Evolutionary conservation across 805 yeast species (phyloP).

Genomic region (Hanseniaspora nectarophila): DNA sequence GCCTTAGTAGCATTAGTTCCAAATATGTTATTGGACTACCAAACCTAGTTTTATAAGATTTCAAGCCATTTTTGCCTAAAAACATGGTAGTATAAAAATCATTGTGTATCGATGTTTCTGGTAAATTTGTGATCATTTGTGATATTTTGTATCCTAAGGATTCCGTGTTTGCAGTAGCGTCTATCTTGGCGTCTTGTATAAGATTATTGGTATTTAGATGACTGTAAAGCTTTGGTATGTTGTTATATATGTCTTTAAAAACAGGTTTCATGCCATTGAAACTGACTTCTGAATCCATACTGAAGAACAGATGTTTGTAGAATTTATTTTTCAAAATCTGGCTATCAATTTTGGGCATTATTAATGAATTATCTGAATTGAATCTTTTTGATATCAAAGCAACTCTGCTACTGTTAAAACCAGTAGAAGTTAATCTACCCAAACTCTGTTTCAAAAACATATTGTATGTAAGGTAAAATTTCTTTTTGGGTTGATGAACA

Average conservation of each 20-base stretch:
- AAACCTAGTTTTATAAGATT: constrained; percentile 14
- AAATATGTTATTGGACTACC: constrained; percentile 19
- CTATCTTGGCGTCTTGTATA: neutral
- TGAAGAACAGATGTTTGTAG: constrained; percentile 11
- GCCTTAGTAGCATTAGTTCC: constrained; percentile 6
- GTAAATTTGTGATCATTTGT: constrained; percentile 2
- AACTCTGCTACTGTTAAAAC: neutral
- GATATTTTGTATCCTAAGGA: constrained; percentile 1
- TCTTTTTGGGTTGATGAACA: too few species aligned
- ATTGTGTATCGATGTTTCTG: neutral
- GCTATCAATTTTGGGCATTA: neutral
- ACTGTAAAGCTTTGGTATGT: constrained; percentile 1
- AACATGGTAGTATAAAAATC: constrained; percentile 1
- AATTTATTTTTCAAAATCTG: constrained; percentile 11
- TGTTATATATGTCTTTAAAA: constrained; percentile 1
- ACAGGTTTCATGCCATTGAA: constrained; percentile 7
- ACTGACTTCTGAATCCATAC: constrained; percentile 12
- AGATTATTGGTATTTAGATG: neutral
- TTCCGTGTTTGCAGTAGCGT: neutral
- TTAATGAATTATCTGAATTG: neutral
- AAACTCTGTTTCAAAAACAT: neutral
- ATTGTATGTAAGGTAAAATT: too few species aligned
- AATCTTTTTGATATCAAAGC: neutral
- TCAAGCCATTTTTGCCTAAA: neutral
- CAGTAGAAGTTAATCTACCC: neutral